Conservation (phyloP, 805 yeast species). For the Schwanniomyces polymorphus region DNA sequence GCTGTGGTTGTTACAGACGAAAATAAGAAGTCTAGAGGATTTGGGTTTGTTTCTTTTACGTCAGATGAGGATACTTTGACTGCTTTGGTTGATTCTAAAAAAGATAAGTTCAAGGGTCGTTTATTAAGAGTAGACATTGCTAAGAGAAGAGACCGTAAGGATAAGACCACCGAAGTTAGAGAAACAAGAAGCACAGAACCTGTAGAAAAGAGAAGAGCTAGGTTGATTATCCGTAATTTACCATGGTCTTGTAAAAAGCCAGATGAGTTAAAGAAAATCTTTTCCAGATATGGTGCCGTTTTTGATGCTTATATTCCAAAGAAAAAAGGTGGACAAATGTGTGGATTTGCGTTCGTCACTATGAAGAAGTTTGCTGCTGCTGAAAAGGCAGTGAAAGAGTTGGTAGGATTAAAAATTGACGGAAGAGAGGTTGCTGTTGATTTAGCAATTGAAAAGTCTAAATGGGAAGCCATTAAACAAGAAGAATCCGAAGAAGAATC, state of each 20-base stretch:
- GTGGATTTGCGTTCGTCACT: slow-evolving; percentile 93
- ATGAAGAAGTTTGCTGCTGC: slow-evolving; percentile 82
- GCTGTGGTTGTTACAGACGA: slow-evolving; percentile 86
- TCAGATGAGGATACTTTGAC: slow-evolving; percentile 77
- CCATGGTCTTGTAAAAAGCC: slow-evolving; percentile 95
- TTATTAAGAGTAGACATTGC: slow-evolving; percentile 82
- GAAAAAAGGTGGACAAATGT: slow-evolving; percentile 83
- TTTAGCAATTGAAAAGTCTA: slow-evolving; percentile 84
- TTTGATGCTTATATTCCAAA: slow-evolving; percentile 87
- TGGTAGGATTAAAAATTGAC: slow-evolving; percentile 73
- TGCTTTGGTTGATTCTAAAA: slow-evolving; percentile 71
- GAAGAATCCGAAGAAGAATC: slow-evolving; percentile 34
- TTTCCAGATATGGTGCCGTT: slow-evolving; percentile 80
- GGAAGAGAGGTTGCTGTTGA: slow-evolving; percentile 94
- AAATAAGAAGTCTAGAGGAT: slow-evolving; percentile 81
- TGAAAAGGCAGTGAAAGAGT: slow-evolving; percentile 72
- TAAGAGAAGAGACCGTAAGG: slow-evolving; percentile 82
- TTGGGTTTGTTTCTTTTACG: slow-evolving; percentile 92
- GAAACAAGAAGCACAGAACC: slow-evolving; percentile 23
- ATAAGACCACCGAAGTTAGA: slow-evolving; percentile 9
- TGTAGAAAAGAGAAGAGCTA: slow-evolving; percentile 78
- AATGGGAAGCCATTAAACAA: slow-evolving; percentile 65
- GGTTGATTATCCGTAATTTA: slow-evolving; percentile 84
- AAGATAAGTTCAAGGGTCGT: slow-evolving; percentile 62
- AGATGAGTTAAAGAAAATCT: slow-evolving; percentile 64